A percentile compares a stretch with the other conserved stretches of the same genome.
These are phyloP conservation scores for Trichoderma orchidacearum DNA, from an alignment of 495 filamentous ascomycete species.

Conservation along the genomic window DNA sequence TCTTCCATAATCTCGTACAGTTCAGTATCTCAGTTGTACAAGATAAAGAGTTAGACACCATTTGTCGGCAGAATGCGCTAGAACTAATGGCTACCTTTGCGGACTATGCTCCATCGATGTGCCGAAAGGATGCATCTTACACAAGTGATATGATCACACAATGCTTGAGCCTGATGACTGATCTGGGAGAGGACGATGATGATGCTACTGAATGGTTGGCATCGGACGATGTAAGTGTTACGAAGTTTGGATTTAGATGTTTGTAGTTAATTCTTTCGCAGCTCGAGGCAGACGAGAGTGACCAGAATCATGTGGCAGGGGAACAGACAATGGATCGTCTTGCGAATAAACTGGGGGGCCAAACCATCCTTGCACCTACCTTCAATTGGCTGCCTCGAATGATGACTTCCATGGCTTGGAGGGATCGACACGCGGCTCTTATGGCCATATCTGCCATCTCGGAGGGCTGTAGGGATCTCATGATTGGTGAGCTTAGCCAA, in stretches of 20 bases:
- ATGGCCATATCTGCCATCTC: constrained; percentile 99
- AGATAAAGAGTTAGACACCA: constrained; percentile 84
- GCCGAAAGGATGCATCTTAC: constrained; percentile 80
- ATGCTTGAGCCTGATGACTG: constrained; percentile 98
- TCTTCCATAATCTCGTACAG: constrained; percentile 81
- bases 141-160: constrained; percentile 96
- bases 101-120: constrained; percentile 86
- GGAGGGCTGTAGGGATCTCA: constrained; percentile 90
- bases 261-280: constrained; percentile 12
- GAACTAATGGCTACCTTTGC: constrained; percentile 98
- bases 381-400: constrained; percentile 95
- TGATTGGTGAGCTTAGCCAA: constrained; percentile 87
- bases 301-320: constrained; percentile 93
- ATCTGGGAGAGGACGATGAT: constrained; percentile 89
- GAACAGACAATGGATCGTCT: constrained; percentile 98
- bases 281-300: constrained; percentile 91
- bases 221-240: constrained; percentile 68
- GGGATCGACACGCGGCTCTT: constrained; percentile 89
- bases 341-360: constrained; percentile 91
- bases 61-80: constrained; percentile 84
- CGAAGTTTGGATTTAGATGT: background rate
- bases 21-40: constrained; percentile 88
- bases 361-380: constrained; percentile 76
- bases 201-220: constrained; percentile 89
- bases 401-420: constrained; percentile 92